Base-by-base conservation (phyloP, 176 grass and related monocot species). In the Stipa capillata region DNA sequence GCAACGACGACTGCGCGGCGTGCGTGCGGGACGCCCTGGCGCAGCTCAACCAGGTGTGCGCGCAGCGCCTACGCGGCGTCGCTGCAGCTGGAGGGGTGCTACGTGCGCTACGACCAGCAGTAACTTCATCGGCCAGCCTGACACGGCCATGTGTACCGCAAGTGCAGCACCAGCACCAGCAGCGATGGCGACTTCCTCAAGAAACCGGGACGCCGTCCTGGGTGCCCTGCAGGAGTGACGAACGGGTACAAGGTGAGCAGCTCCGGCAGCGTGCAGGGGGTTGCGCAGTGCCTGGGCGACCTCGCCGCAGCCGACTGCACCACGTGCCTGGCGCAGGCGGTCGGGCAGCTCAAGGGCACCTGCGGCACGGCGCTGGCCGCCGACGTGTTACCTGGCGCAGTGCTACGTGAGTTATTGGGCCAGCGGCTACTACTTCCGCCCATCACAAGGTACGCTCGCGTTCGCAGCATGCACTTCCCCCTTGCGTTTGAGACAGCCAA, bases 331-430 rank as follows among this genome's bases (percentile, higher is more conserved):
- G 69, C 78, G 62, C 85, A 89, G 90, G 97, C 90, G 1, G 97
- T 93, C 54, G 78, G 62, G 2, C 85, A 93, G 88, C 92, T 99
- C 65, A 87, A 80, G 59, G 87, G 78, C 37, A 75, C 69, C 23
- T 99, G 97, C 62, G 86, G 86, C 57, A 83, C 83, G 17, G 88
- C 97, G 65, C 85, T 93, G 0, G 88, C 90, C 25, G 92, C 81
- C 12, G 92, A 96, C 62, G 90, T 96, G 15, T 94, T n/a, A 91
- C 90, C 76, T 99, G 42, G 90, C 90, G 12, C 90, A 95, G 85
- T 99, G 97, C 86, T 99, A 99, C 85, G 92, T 94, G 61, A 63
- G 84, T 60, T 99, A 99, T 21, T 99, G 90, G 97, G 92, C 97
- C 33, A 81, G 45, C 80, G 97, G 90, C 5, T 85, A 91, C 66